These are phyloP conservation scores for Hemisphaericaspora lyxosophila DNA, from an alignment of 1,139 yeast species.

Conservation along the genomic window DNA sequence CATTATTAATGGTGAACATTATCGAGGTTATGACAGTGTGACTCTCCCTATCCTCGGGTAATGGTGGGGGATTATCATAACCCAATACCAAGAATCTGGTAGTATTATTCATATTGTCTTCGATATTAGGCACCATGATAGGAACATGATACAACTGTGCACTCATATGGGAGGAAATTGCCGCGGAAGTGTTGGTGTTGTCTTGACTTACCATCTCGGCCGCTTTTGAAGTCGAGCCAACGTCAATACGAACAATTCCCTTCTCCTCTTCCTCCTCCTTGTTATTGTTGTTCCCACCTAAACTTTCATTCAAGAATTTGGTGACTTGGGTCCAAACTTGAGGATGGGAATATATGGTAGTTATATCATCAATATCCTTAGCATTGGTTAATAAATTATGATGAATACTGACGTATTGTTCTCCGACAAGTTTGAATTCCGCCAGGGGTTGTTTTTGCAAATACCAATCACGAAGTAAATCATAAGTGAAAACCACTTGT, in stretches of 20 bases:
- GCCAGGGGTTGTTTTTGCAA: conserved; percentile 19
- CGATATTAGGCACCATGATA: conserved; percentile 55
- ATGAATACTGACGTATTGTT: conserved; percentile 78
- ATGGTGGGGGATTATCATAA: conserved; percentile 14
- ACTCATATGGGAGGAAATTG: conserved; percentile 57
- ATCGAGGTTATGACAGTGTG: conserved; percentile 45
- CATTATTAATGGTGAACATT: conserved; percentile 63
- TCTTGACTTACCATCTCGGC: conserved; percentile 60
- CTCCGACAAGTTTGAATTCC: conserved; percentile 59
- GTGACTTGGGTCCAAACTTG: conserved; percentile 97
- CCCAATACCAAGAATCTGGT: conserved; percentile 80
- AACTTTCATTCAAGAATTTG: conserved; percentile 52
- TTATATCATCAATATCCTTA: conserved; percentile 41
- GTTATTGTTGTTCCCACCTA: no score
- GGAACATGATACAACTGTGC: conserved; percentile 63
- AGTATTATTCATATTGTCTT: conserved; percentile 72
- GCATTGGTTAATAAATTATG: conserved; percentile 69
- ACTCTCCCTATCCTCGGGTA: conserved; percentile 8
- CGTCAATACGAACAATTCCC: conserved; percentile 56
- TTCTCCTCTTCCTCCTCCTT: conserved; percentile 31
- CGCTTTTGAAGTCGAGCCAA: conserved; percentile 80
- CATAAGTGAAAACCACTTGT: conserved; percentile 83
- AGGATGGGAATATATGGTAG: conserved; percentile 82
- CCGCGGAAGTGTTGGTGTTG: conserved; percentile 38
- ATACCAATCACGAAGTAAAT: conserved; percentile 70